Percentiles rank a stretch among this genome's conserved stretches.
Evolutionary conservation across 306 rosid genomes (phyloP).

Genomic region (Quercus alba): DNA sequence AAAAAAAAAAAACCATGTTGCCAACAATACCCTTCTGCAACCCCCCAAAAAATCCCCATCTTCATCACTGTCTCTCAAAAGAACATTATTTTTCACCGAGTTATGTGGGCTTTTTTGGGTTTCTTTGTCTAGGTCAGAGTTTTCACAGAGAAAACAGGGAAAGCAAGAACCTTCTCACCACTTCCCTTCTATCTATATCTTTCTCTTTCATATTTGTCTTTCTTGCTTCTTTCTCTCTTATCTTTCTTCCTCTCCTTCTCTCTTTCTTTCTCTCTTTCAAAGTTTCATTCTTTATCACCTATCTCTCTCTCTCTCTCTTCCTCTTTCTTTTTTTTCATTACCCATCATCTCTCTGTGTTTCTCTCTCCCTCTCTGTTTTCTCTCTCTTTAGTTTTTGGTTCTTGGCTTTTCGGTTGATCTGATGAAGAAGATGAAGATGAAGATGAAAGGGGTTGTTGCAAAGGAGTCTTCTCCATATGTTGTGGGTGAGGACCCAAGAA

Average conservation of each 20-base stretch:
- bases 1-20: conserved; percentile 32
- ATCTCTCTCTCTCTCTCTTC: conserved; percentile 7
- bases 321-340: conserved; percentile 18
- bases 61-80: conserved; percentile 90
- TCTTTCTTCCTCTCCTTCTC: background rate
- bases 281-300: conserved; percentile 10
- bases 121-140: conserved; percentile 91
- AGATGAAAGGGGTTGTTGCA: conserved; percentile 60
- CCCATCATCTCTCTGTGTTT: conserved; percentile 15
- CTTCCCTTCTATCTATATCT: conserved; percentile 1
- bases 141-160: conserved; percentile 92
- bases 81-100: conserved; percentile 82
- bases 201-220: conserved; percentile 1
- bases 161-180: conserved; percentile 70
- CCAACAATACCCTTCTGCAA: conserved; percentile 99
- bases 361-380: background rate
- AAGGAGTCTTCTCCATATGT: conserved; percentile 40
- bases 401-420: conserved; percentile 34
- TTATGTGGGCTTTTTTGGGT: conserved; percentile 97
- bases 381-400: background rate
- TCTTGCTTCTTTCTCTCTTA: background rate
- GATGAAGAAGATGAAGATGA: conserved; percentile 98
- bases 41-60: conserved; percentile 89
- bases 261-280: conserved; percentile 21
- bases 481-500: conserved; percentile 49